Percentiles rank a stretch among this genome's conserved stretches.
Conservation (phyloP, 495 filamentous ascomycete genomes). For the Xylaria castorea region DNA sequence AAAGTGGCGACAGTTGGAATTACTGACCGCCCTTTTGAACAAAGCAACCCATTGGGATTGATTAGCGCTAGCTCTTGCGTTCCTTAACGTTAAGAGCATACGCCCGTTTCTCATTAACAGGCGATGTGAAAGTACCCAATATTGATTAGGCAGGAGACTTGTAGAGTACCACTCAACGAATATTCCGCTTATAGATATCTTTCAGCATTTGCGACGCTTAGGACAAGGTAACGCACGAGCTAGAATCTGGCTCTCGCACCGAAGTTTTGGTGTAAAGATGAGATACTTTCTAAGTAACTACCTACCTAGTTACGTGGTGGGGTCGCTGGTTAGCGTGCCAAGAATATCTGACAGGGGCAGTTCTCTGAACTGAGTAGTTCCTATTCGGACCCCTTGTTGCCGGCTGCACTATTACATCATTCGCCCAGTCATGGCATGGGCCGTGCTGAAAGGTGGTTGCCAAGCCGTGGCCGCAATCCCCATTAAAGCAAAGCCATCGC, state of each 20-base stretch:
- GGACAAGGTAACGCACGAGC: no score
- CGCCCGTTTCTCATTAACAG: background rate
- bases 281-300: no score
- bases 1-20: background rate
- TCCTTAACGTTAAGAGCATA: background rate
- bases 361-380: background rate
- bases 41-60: background rate
- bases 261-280: no score
- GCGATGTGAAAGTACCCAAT: background rate
- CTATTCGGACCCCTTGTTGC: background rate
- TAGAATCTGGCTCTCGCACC: no score
- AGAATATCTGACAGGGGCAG: no score
- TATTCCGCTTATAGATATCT: background rate
- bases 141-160: background rate
- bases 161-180: background rate
- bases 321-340: no score
- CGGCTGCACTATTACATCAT: slow-evolving; percentile 9
- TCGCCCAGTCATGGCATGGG: background rate
- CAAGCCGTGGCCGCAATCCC: background rate
- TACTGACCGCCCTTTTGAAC: slow-evolving; percentile 1
- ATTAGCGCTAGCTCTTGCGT: background rate
- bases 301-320: no score
- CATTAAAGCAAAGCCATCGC: background rate
- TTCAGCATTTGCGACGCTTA: no score
- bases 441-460: background rate